A percentile compares a stretch with the other conserved stretches of the same genome.
These are phyloP conservation scores for Panaeolus papilionaceus DNA, from an alignment of 768 basidiomycete species.

Conservation along the genomic window DNA sequence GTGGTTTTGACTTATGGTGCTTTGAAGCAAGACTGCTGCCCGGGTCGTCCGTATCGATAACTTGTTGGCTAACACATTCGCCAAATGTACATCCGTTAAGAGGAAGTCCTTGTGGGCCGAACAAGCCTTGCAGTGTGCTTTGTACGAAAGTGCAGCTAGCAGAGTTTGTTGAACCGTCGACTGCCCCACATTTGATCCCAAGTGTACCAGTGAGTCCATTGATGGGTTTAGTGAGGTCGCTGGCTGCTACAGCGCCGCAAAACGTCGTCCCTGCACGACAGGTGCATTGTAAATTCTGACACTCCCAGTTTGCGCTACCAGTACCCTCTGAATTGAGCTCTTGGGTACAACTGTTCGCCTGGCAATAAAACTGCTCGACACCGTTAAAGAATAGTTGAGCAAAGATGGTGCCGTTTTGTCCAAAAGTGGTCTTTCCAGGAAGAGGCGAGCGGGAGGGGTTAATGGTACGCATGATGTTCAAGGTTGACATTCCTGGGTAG, in stretches of 20 bases:
- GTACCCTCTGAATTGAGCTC: slow-evolving; percentile 42
- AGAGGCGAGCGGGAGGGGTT: slow-evolving; percentile 73
- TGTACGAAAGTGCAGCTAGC: slow-evolving; percentile 84
- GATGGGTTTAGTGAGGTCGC: slow-evolving; percentile 66
- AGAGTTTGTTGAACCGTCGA: slow-evolving; percentile 48
- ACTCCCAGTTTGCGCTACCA: slow-evolving; percentile 66
- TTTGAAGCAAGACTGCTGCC: slow-evolving; percentile 39
- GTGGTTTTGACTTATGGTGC: slow-evolving; percentile 43
- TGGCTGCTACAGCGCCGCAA: slow-evolving; percentile 61
- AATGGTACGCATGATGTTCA: slow-evolving; percentile 83
- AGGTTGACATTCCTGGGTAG: slow-evolving; percentile 70
- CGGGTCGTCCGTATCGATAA: slow-evolving; percentile 63
- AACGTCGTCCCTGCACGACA: slow-evolving; percentile 76
- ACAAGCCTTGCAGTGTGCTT: slow-evolving; percentile 63
- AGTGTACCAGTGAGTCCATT: slow-evolving; percentile 70
- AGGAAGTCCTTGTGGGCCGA: slow-evolving; percentile 75
- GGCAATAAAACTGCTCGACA: slow-evolving; percentile 89
- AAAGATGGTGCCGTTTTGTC: slow-evolving; percentile 55
- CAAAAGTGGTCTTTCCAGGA: slow-evolving; percentile 66
- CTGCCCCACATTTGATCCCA: slow-evolving; percentile 67
- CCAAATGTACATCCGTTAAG: slow-evolving; percentile 82
- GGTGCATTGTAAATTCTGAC: slow-evolving; percentile 74
- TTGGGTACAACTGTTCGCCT: slow-evolving; percentile 75
- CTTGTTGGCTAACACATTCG: slow-evolving; percentile 85
- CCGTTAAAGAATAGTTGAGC: slow-evolving; percentile 82